A percentile compares a stretch with the other conserved stretches of the same genome.
These are phyloP conservation scores for Neofusicoccum umdonicola DNA, from an alignment of 2,329 filamentous ascomycete species.

Conservation along the genomic window DNA sequence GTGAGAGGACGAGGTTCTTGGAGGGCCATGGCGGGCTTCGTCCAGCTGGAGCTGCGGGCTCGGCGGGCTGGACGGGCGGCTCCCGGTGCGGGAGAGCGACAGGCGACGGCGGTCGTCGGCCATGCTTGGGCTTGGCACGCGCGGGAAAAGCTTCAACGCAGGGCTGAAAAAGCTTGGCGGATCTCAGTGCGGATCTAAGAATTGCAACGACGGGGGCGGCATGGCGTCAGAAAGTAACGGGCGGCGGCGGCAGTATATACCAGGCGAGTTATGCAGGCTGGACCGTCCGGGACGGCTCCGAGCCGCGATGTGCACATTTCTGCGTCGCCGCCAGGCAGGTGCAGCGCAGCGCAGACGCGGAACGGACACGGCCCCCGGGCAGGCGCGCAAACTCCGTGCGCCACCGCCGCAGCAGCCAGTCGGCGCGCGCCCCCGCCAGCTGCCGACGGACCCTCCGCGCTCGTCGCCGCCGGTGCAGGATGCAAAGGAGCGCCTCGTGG, in stretches of 20 bases:
- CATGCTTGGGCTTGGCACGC: constrained; percentile 5
- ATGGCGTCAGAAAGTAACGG: neutral
- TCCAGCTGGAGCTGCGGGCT: constrained; percentile 25
- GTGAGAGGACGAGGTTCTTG: neutral
- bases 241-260: neutral
- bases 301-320: neutral
- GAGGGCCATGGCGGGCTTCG: neutral
- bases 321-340: neutral
- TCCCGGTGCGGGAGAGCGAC: constrained; percentile 7
- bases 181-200: neutral
- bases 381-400: neutral
- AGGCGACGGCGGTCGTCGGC: neutral
- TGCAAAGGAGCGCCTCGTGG: too few relatives aligned
- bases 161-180: constrained; percentile 15
- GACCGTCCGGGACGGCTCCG: neutral
- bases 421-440: neutral
- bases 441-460: neutral
- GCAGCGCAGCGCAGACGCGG: neutral
- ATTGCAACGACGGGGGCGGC: neutral
- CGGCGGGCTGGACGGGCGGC: constrained; percentile 23
- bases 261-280: neutral
- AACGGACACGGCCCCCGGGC: neutral
- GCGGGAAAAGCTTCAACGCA: neutral
- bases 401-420: neutral
- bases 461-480: too few relatives aligned